These are phyloP conservation scores for Cercospora berteroae DNA, from an alignment of 2,329 filamentous ascomycete genomes.

Conservation along the genomic window DNA sequence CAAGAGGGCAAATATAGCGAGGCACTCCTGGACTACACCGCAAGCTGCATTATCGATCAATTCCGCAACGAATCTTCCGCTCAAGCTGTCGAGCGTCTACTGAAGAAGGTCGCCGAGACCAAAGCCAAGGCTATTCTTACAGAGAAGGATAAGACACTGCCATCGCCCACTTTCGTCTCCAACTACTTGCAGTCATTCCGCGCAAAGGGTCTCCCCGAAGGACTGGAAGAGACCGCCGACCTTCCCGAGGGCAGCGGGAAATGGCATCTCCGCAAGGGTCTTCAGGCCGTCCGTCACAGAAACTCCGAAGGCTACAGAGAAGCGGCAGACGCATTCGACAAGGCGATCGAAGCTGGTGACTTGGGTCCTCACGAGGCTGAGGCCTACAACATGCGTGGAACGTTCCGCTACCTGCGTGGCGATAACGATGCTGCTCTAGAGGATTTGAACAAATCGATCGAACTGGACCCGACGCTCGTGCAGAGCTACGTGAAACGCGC, in stretches of 20 bases:
- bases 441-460: conserved; percentile 89
- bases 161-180: conserved; percentile 92
- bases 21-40: conserved; percentile 94
- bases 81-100: conserved; percentile 82
- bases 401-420: conserved; percentile 88
- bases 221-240: conserved; percentile 78
- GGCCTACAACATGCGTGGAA: conserved; percentile 94
- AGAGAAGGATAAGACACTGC: conserved; percentile 78
- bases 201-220: conserved; percentile 71
- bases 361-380: conserved; percentile 82
- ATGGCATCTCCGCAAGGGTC: conserved; percentile 79
- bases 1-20: conserved; percentile 88
- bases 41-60: conserved; percentile 97
- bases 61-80: conserved; percentile 91
- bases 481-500: conserved; percentile 99
- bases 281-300: conserved; percentile 77
- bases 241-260: conserved; percentile 74
- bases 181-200: conserved; percentile 99
- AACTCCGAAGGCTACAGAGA: conserved; percentile 90
- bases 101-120: conserved; percentile 95
- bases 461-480: conserved; percentile 80
- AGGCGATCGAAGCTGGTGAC: conserved; percentile 77
- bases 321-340: conserved; percentile 80
- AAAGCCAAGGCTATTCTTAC: conserved; percentile 88
- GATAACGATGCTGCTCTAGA: conserved; percentile 78